Evolutionary conservation across 2,329 filamentous ascomycete genomes (phyloP), one percentile per base, ranked within the genome.

Genomic region (Cordyceps cicadae): DNA sequence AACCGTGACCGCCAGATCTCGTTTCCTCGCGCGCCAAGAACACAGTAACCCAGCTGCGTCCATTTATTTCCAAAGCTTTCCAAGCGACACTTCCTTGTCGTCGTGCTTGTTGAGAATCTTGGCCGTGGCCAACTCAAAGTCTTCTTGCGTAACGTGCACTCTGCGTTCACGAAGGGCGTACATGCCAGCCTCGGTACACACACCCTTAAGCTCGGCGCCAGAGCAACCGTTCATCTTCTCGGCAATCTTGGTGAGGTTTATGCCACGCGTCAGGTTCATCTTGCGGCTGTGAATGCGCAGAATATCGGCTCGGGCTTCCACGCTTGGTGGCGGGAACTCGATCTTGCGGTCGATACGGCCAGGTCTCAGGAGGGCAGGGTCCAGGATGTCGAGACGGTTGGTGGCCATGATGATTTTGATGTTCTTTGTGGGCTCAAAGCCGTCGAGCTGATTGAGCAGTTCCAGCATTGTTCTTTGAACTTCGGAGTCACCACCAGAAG

Each of bases 391-490:
- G 65, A 99, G 84, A 73, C 94, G 90, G 77, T 99, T 99, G 54
- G 94, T 99, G 59, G 94, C 94, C 93, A 99, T 99, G 78, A 99
- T 96, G 74, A 99, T 91, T 77, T 99, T 99, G 86, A 99, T 99
- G 78, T 97, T 97, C 81, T 99, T 99, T 52, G 93, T 97, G 6
- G 94, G 94, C 77, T 97, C 94, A 76, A 99, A 99, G 55, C 94
- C 94, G 72, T 99, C 94, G 63, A 99, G 85, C 80, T 99, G 94
- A 79, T 99, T 99, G 66, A 99, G 86, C 63, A 99, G 81, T 76
- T 99, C 94, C 77, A 99, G 78, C 94, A 99, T 99, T 53, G 94
- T 99, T 70, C 94, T 88, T 79, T 99, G 94, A 58, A 99, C 94
- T 76, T 99, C 94, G 1, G 92, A 97, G 72, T 99, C 94, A 70